A percentile compares a stretch with the other conserved stretches of the same genome.
phyloP scores from a whole-genome alignment of 352 stramenopile genomes.

The Pythium insidiosum region DNA sequence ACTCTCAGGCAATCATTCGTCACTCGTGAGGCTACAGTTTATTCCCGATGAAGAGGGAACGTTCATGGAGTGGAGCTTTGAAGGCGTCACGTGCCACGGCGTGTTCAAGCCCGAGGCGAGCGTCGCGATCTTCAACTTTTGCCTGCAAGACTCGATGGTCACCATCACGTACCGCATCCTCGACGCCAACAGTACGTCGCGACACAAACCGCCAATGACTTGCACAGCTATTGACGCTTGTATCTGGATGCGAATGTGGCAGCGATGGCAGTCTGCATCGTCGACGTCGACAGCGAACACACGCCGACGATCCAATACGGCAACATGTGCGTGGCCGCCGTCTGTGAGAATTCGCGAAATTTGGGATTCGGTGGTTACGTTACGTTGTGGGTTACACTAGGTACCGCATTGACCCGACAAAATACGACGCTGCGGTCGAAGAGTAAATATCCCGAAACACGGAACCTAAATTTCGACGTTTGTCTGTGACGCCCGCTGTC shows the following conservation, averaged over 20 bases:
- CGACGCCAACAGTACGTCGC: constrained; percentile 61
- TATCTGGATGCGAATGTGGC: constrained; percentile 1
- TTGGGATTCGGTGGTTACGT: background rate
- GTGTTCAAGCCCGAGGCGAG: constrained; percentile 76
- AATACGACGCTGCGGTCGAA: too few species aligned
- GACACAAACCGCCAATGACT: background rate
- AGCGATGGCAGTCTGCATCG: constrained; percentile 81
- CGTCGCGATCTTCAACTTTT: constrained; percentile 82
- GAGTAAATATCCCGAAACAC: too few species aligned
- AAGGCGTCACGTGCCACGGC: constrained; percentile 74
- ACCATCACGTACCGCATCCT: constrained; percentile 79
- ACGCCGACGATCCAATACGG: constrained; percentile 75
- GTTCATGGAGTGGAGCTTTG: constrained; percentile 85
- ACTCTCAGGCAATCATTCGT: too few species aligned
- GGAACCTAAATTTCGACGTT: too few species aligned
- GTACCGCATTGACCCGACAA: constrained; percentile 69
- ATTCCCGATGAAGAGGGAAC: constrained; percentile 69
- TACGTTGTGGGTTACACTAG: constrained; percentile 13
- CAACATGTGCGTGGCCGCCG: constrained; percentile 54
- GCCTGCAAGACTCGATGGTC: constrained; percentile 74
- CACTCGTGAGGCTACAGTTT: too few species aligned
- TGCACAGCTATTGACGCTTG: background rate
- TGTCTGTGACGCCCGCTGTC: too few species aligned
- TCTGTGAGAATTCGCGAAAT: background rate
- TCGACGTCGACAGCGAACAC: constrained; percentile 80